phyloP scores from a whole-genome alignment of 2,329 filamentous ascomycete genomes.

The Metarhizium sp. region DNA sequence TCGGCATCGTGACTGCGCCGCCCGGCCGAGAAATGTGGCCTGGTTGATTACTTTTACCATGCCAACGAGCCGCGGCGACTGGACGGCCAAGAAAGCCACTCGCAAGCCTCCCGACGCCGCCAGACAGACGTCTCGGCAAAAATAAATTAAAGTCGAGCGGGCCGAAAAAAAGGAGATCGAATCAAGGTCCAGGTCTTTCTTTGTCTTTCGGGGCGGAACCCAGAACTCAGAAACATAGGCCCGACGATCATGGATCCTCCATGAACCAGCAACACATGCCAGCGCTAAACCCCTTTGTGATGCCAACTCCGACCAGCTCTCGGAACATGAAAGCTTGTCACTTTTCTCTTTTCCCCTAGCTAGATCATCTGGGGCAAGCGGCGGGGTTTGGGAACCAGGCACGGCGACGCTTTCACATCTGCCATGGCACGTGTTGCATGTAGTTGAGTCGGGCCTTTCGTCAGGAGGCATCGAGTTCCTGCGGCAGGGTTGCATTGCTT shows the following conservation, averaged over 20 bases:
- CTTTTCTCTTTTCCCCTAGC: not conserved
- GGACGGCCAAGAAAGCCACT: not conserved
- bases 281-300: not conserved
- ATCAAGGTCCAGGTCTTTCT: not conserved
- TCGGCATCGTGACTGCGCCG: not conserved
- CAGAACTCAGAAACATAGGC: not conserved
- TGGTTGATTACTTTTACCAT: not conserved
- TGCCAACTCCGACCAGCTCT: not conserved
- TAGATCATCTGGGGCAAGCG: not conserved
- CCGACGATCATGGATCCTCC: not conserved
- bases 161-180: not conserved
- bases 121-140: not conserved
- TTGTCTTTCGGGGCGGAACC: not conserved
- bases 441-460: conserved; percentile 9
- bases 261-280: not conserved
- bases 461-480: conserved; percentile 8
- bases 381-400: not conserved
- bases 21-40: not conserved
- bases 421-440: conserved; percentile 4
- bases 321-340: not conserved
- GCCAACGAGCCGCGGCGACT: not conserved
- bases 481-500: conserved; percentile 2
- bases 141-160: not conserved
- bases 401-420: not conserved
- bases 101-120: not conserved